phyloP scores from a whole-genome alignment of 352 stramenopile genomes.

The Phytopythium oedochilum region DNA sequence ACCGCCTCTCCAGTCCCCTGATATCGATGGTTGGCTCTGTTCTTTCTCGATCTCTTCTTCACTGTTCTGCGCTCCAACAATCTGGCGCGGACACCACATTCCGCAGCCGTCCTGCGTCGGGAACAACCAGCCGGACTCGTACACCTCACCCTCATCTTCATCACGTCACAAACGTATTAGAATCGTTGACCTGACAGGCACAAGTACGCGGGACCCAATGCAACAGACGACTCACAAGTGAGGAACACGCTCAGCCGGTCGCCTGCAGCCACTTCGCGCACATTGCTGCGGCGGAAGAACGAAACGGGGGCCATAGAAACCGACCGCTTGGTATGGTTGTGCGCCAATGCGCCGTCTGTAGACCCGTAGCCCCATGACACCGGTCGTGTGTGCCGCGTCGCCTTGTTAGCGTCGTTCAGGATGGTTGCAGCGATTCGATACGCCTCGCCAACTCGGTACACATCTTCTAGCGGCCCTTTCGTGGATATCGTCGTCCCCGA shows the following conservation, averaged over 20 bases:
- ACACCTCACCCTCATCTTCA: conserved; percentile 30
- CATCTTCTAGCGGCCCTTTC: neutral
- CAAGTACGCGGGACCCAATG: neutral
- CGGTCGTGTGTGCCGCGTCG: conserved; percentile 20
- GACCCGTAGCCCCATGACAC: conserved; percentile 56
- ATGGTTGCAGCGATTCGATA: conserved; percentile 43
- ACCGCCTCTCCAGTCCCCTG: neutral
- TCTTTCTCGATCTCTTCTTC: neutral
- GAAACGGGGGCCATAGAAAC: conserved; percentile 27
- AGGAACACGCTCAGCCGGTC: conserved; percentile 63
- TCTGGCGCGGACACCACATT: conserved; percentile 45
- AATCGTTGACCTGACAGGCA: too few species aligned
- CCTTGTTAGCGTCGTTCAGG: conserved; percentile 15
- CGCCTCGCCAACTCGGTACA: conserved; percentile 18
- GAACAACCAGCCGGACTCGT: conserved; percentile 48
- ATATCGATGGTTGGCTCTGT: neutral
- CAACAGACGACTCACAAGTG: conserved; percentile 15
- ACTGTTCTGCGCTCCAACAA: neutral
- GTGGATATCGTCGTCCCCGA: neutral
- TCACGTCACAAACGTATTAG: neutral
- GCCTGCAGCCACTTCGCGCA: conserved; percentile 41
- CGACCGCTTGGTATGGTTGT: conserved; percentile 20
- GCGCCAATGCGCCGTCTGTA: conserved; percentile 38
- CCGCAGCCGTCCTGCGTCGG: conserved; percentile 42
- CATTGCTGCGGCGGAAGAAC: conserved; percentile 27